Evolutionary conservation across 2,329 filamentous ascomycete species (phyloP).

Genomic region (Dothistroma pini): DNA sequence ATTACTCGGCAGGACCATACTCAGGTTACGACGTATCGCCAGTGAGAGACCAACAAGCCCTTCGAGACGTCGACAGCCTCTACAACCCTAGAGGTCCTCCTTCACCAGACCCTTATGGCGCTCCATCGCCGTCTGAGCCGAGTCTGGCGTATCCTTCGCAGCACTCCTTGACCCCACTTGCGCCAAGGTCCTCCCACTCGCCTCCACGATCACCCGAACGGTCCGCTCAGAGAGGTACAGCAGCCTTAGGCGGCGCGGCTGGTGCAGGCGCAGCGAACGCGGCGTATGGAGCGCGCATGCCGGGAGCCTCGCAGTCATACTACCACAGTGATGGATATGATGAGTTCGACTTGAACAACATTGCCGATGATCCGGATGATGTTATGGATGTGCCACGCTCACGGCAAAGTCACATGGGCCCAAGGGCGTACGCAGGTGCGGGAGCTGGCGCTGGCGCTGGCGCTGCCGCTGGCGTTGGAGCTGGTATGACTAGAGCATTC

Average conservation of each 20-base stretch:
- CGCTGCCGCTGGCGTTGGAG: constrained; percentile 35
- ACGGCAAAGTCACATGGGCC: constrained; percentile 13
- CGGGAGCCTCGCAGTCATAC: constrained; percentile 14
- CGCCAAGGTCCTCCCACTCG: constrained; percentile 17
- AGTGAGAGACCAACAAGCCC: constrained; percentile 13
- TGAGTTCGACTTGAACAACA: constrained; percentile 68
- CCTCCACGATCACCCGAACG: constrained; percentile 18
- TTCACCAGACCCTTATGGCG: constrained; percentile 20
- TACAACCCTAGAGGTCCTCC: constrained; percentile 24
- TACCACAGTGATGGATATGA: constrained; percentile 30
- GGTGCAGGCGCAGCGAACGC: constrained; percentile 35
- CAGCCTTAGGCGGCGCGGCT: constrained; percentile 33
- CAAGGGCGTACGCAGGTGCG: constrained; percentile 43
- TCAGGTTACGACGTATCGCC: constrained; percentile 4
- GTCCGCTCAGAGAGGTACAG: constrained; percentile 9
- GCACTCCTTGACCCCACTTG: constrained; percentile 28
- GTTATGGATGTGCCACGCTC: constrained; percentile 57
- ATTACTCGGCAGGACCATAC: constrained; percentile 7
- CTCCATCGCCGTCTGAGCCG: constrained; percentile 2
- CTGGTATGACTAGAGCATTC: constrained; percentile 37
- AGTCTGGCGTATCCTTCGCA: constrained; percentile 16
- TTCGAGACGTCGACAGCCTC: constrained; percentile 30
- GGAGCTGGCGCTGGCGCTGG: constrained; percentile 40
- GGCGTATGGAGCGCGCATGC: constrained; percentile 33
- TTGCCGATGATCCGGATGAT: constrained; percentile 85